Evolutionary conservation across 805 yeast species (phyloP), one percentile per base, ranked within the genome.

Genomic region (Candida insectorum): DNA sequence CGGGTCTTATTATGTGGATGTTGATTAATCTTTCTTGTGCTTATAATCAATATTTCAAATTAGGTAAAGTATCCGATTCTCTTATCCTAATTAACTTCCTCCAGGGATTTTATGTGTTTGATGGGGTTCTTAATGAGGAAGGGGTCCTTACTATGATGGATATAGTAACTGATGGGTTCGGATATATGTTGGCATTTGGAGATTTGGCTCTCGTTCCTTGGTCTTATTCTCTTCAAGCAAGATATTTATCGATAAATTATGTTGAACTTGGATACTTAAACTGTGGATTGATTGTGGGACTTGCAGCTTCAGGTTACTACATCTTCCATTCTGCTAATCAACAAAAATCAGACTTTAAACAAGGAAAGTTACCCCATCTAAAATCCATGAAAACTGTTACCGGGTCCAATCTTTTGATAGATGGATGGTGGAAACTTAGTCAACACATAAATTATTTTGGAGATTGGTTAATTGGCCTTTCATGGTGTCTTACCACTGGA

Each of bases 381-480:
- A 50, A 52, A 40, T 51, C 58, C 32, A 84, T 93, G 39, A 64
- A 75, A 43, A 82, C 97, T 0, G 65, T 72, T 19, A 76, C 83
- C 11, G 95, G 95, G 1, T 81, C 95, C 16, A 84, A 77, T 51
- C 71, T 93, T 43, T 63, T 93, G 28, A 75, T 79, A 34, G 93
- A 87, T 50, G 96, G 97, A 3, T 93, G 97, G 98, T 93, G 98
- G 98, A 84, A 83, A 2, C 57, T 69, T 13, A 79, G 95, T 5
- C 95, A 95, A 46, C 98, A 93, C 57, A 87, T 86, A 53, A 93
- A 93, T 55, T 93, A 93, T 60, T 73, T 89, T 38, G 98, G 98
- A 26, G 98, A 93, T 63, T 87, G 96, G 89, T 55, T 93, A 26
- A 80, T 88, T 51, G 86, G 96, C 0, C 70, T 85, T 66, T 78